Evolutionary conservation across 2,329 filamentous ascomycete species (phyloP).

Genomic region (Fusarium albosuccineum): DNA sequence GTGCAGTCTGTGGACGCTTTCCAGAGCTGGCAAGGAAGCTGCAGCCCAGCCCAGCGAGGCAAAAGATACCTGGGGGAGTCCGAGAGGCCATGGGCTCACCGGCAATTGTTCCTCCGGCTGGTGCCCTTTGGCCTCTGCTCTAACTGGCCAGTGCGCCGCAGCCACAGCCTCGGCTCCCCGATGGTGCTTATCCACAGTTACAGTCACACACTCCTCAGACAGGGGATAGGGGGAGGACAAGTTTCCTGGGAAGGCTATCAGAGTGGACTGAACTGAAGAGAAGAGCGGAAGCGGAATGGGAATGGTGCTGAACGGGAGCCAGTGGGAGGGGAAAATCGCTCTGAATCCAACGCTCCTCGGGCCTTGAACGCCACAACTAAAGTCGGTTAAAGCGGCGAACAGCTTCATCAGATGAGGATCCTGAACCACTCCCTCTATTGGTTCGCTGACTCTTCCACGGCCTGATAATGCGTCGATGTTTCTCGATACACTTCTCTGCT

Average conservation of each 20-base stretch:
- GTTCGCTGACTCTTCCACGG: not conserved
- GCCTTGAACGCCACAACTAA: conserved; percentile 22
- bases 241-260: not conserved
- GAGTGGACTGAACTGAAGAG: not conserved
- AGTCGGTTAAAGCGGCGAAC: conserved; percentile 16
- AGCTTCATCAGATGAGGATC: conserved; percentile 8
- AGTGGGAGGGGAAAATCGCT: conserved; percentile 15
- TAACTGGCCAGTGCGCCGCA: conserved; percentile 5
- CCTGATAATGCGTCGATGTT: not conserved
- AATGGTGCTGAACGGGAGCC: conserved; percentile 1
- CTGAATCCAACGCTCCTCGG: conserved; percentile 14
- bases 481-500: conserved; percentile 2
- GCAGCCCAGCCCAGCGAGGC: conserved; percentile 12
- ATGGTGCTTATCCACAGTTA: conserved; percentile 3
- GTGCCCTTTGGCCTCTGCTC: conserved; percentile 1
- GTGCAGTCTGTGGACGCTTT: conserved; percentile 1
- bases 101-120: conserved; percentile 8
- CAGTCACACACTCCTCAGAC: conserved; percentile 2
- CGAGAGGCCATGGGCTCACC: conserved; percentile 1
- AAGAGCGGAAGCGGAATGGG: conserved; percentile 6
- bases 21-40: conserved; percentile 9
- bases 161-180: conserved; percentile 3
- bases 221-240: conserved; percentile 12
- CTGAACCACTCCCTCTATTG: not conserved
- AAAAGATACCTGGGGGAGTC: conserved; percentile 6